Conservation (phyloP, 2,329 filamentous ascomycete genomes). For the Biscogniauxia mediterranea region DNA sequence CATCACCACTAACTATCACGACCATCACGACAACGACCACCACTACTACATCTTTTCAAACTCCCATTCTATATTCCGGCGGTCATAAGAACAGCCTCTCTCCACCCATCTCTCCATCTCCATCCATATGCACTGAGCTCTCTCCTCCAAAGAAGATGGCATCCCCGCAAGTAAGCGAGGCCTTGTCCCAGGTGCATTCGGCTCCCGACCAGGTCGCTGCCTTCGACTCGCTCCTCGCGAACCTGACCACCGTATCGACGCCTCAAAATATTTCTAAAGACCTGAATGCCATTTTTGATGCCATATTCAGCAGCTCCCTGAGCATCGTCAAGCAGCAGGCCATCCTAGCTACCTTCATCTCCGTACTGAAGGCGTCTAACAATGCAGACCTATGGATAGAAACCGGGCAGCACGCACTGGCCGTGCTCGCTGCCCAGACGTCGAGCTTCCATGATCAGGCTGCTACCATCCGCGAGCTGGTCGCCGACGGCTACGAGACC, state of each 20-base stretch:
- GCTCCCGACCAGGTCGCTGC: slow-evolving; percentile 42
- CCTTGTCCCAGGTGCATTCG: slow-evolving; percentile 41
- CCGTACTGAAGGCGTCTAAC: slow-evolving; percentile 58
- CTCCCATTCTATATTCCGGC: no score
- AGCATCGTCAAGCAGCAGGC: slow-evolving; percentile 74
- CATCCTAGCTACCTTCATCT: slow-evolving; percentile 66
- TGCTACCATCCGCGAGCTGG: slow-evolving; percentile 72
- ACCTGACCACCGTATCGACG: slow-evolving; percentile 41
- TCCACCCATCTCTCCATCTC: no score
- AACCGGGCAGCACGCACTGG: slow-evolving; percentile 72
- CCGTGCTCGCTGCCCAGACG: slow-evolving; percentile 58
- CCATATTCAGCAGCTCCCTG: slow-evolving; percentile 65
- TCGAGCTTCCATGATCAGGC: slow-evolving; percentile 81
- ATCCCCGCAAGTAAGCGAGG: slow-evolving; percentile 40
- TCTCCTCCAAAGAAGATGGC: slow-evolving; percentile 19
- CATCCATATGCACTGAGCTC: no score
- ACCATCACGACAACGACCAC: no score
- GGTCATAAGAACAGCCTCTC: no score
- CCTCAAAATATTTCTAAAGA: slow-evolving; percentile 47
- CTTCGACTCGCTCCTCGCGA: slow-evolving; percentile 46
- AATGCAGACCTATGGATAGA: slow-evolving; percentile 68
- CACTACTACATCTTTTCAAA: no score
- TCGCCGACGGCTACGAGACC: slow-evolving; percentile 79
- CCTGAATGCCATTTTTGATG: slow-evolving; percentile 65
- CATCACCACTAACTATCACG: no score